phyloP scores from a whole-genome alignment of 169 alveolate species.

The Plasmodium cynomolgi region DNA sequence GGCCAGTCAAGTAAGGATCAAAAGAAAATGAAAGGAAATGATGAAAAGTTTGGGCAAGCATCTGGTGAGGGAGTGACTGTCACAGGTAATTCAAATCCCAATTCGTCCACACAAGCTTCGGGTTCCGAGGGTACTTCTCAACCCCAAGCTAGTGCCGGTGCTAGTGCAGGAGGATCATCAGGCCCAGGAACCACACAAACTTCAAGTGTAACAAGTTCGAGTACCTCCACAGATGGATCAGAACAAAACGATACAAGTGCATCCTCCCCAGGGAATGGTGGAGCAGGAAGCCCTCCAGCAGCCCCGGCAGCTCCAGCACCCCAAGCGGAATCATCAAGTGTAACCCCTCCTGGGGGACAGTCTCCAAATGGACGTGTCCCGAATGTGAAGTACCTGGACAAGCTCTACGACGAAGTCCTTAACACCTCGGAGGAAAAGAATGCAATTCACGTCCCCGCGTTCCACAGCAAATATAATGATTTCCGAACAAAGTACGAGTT shows the following conservation, averaged over 20 bases:
- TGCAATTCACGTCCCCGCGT: neutral
- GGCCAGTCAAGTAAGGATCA: neutral
- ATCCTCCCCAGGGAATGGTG: too few species aligned
- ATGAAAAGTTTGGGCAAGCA: neutral
- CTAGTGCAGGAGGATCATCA: too few species aligned
- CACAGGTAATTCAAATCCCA: too few species aligned
- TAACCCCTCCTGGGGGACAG: neutral
- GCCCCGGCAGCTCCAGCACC: neutral
- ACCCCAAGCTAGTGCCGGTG: too few species aligned
- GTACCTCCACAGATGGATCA: too few species aligned
- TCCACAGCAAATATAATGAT: conserved; percentile 13
- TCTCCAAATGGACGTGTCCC: neutral
- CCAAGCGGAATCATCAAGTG: neutral
- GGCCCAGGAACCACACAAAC: too few species aligned
- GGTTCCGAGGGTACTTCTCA: too few species aligned
- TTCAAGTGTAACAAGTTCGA: too few species aligned
- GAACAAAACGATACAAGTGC: too few species aligned
- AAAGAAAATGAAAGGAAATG: neutral
- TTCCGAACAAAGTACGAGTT: neutral
- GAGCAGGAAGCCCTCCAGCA: too few species aligned
- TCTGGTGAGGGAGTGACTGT: neutral
- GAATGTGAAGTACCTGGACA: conserved; percentile 13
- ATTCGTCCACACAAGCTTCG: too few species aligned
- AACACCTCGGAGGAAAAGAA: neutral
- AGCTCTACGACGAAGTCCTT: conserved; percentile 11